Conservation (phyloP, 352 stramenopile genomes). For the Phytophthora podocarpi region DNA sequence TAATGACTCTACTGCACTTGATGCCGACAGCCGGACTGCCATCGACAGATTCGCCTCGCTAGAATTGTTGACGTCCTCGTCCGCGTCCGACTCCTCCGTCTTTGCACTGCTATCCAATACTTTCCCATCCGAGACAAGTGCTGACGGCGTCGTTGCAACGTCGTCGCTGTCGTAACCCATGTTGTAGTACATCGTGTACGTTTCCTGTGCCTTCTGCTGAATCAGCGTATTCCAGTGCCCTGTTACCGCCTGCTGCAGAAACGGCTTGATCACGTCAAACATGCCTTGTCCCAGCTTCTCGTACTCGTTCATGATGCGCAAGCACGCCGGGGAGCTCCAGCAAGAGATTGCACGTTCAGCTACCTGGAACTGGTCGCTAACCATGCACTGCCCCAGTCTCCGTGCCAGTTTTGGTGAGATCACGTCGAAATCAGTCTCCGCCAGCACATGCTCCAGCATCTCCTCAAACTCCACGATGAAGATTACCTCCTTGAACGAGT, state of each 20-base stretch:
- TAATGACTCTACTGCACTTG: conserved; percentile 45
- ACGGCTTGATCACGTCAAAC: conserved; percentile 86
- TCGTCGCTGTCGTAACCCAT: conserved; percentile 89
- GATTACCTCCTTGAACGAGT: conserved; percentile 90
- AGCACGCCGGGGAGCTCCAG: conserved; percentile 78
- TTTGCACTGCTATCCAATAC: conserved; percentile 54
- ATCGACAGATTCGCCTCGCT: conserved; percentile 38
- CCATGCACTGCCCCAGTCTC: conserved; percentile 76
- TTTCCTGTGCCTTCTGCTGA: conserved; percentile 85
- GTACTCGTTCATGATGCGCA: conserved; percentile 91
- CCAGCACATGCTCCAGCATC: conserved; percentile 86
- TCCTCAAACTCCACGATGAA: conserved; percentile 91
- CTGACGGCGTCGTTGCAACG: conserved; percentile 30
- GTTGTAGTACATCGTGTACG: conserved; percentile 90
- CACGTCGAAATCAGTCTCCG: conserved; percentile 75
- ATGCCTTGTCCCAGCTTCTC: conserved; percentile 84
- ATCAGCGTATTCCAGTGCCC: conserved; percentile 86
- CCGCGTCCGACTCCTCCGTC: conserved; percentile 61
- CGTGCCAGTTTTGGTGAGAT: conserved; percentile 63
- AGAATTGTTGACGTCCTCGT: conserved; percentile 45
- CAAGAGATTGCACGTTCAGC: conserved; percentile 84
- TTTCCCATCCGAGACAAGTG: conserved; percentile 42
- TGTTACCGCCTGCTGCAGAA: conserved; percentile 51
- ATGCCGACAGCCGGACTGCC: conserved; percentile 39
- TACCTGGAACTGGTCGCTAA: conserved; percentile 87